These are phyloP conservation scores for Cercospora sojina DNA, from an alignment of 2,329 filamentous ascomycete genomes.

Conservation along the genomic window DNA sequence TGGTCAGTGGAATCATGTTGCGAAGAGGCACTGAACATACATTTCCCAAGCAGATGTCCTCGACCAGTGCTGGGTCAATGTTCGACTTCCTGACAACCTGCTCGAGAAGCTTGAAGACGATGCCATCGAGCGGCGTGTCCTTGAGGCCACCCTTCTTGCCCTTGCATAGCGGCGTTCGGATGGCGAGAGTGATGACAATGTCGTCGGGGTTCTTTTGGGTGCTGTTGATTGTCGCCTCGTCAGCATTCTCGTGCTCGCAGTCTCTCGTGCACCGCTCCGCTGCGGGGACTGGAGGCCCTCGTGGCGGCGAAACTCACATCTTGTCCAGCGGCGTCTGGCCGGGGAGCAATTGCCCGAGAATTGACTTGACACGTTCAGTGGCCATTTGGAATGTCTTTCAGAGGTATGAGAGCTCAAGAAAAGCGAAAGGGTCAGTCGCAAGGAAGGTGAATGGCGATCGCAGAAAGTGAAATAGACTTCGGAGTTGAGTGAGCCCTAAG, in stretches of 20 bases:
- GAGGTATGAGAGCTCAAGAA: not conserved
- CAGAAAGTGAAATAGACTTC: slow-evolving; percentile 15
- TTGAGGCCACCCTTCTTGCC: slow-evolving; percentile 92
- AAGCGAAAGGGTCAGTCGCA: not conserved
- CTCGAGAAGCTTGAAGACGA: slow-evolving; percentile 81
- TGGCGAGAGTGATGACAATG: slow-evolving; percentile 90
- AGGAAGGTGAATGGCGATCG: slow-evolving; percentile 14
- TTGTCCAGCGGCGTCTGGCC: slow-evolving; percentile 65
- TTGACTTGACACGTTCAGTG: slow-evolving; percentile 79
- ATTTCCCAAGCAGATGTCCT: slow-evolving; percentile 88
- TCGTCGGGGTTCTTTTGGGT: slow-evolving; percentile 78
- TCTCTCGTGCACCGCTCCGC: not conserved
- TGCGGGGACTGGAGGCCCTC: slow-evolving; percentile 45
- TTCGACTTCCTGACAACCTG: slow-evolving; percentile 44
- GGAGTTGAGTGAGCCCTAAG: slow-evolving; percentile 5
- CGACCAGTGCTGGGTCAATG: slow-evolving; percentile 40
- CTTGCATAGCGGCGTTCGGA: slow-evolving; percentile 87
- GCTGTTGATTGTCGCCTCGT: slow-evolving; percentile 14
- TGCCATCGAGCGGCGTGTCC: slow-evolving; percentile 85
- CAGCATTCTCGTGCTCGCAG: slow-evolving; percentile 1
- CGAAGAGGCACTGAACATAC: slow-evolving; percentile 49
- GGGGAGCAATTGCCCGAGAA: slow-evolving; percentile 82
- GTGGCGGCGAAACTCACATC: slow-evolving; percentile 69
- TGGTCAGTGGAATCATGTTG: not conserved
- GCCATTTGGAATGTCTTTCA: slow-evolving; percentile 59